phyloP scores from a whole-genome alignment of 495 filamentous ascomycete species.

The Aspergillus coremiiformis region DNA sequence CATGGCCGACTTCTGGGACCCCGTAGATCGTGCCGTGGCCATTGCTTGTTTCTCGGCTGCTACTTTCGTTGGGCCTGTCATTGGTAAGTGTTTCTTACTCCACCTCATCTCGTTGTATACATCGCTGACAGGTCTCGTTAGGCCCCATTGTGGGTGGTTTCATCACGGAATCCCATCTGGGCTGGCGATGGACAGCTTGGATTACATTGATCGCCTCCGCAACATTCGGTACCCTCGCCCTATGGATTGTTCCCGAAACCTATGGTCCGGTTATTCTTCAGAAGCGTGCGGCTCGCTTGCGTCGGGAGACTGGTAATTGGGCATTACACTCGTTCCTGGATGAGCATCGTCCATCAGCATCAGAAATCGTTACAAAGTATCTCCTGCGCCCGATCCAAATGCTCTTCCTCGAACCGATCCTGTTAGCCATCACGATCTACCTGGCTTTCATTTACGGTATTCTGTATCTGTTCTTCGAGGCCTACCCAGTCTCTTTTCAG shows the following conservation, averaged over 20 bases:
- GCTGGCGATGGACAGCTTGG: conserved; percentile 62
- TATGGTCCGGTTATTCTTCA: conserved; percentile 51
- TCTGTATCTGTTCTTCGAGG: conserved; percentile 56
- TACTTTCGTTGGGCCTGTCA: conserved; percentile 50
- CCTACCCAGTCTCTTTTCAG: conserved; percentile 53
- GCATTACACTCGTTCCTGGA: conserved; percentile 53
- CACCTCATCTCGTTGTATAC: neutral
- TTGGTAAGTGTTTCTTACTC: conserved; percentile 26
- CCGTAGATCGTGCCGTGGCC: conserved; percentile 53
- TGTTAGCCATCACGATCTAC: conserved; percentile 48
- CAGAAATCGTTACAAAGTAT: conserved; percentile 42
- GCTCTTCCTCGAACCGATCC: conserved; percentile 53
- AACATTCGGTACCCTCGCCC: conserved; percentile 40
- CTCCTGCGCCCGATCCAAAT: conserved; percentile 55
- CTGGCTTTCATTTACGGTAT: conserved; percentile 51
- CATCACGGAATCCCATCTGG: conserved; percentile 46
- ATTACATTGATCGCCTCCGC: conserved; percentile 51
- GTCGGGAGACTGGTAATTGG: conserved; percentile 55
- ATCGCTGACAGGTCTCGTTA: conserved; percentile 7
- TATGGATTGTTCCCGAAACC: conserved; percentile 54
- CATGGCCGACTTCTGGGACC: conserved; percentile 54
- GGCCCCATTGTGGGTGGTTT: conserved; percentile 45
- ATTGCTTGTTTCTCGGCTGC: conserved; percentile 48
- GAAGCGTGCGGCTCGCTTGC: conserved; percentile 47
- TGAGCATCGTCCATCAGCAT: conserved; percentile 41